phyloP scores from a whole-genome alignment of 345 rosid genomes.

The Gynandropsis gynandra region DNA sequence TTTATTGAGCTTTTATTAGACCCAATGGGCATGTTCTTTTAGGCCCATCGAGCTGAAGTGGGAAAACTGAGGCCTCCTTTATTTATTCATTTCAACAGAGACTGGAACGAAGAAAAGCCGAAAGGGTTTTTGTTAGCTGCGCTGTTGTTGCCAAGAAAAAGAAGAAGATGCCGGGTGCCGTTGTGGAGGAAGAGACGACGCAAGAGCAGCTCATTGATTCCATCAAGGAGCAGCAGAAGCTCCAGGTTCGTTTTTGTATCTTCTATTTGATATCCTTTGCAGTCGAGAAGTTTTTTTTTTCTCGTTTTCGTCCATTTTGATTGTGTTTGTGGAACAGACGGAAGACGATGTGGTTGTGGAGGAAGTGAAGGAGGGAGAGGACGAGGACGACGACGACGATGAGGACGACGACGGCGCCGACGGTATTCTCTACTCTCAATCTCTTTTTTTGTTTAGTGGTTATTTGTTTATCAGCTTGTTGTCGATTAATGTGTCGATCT shows the following conservation, averaged over 20 bases:
- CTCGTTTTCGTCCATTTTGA: neutral
- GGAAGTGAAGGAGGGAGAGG: constrained; percentile 73
- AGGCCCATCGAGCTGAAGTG: too few relatives aligned
- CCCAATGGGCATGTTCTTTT: too few relatives aligned
- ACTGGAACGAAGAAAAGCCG: neutral
- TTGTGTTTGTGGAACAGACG: constrained; percentile 12
- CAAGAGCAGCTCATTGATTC: constrained; percentile 11
- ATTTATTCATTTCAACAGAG: constrained; percentile 1
- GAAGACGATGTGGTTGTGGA: constrained; percentile 38
- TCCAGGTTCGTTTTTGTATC: constrained; percentile 16
- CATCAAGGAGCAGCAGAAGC: constrained; percentile 18
- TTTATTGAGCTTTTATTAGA: too few relatives aligned
- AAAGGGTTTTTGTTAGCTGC: constrained; percentile 2
- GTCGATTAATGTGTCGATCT: neutral
- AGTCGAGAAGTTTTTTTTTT: neutral
- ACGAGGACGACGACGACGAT: constrained; percentile 59
- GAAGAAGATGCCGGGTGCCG: constrained; percentile 20
- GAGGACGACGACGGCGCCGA: constrained; percentile 48
- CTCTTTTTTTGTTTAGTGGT: neutral
- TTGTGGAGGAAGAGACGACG: constrained; percentile 6
- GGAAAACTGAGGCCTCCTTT: neutral
- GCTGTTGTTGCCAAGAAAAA: neutral
- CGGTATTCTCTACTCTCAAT: constrained; percentile 30
- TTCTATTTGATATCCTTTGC: neutral
- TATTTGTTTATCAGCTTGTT: neutral